phyloP scores from a whole-genome alignment of 2,329 filamentous ascomycete species.

The Fusarium sp. region DNA sequence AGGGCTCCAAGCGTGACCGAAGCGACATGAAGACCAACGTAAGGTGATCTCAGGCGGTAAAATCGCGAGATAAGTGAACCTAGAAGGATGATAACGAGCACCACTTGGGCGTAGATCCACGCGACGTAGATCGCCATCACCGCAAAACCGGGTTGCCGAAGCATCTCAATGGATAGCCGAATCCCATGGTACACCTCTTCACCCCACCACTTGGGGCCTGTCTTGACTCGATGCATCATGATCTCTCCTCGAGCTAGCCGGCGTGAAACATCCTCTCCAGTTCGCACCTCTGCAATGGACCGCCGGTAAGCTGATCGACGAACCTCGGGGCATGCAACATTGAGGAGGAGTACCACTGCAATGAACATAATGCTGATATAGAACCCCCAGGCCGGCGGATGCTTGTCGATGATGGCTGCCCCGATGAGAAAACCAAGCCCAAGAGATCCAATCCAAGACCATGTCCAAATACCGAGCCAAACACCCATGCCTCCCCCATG shows the following conservation, averaged over 20 bases:
- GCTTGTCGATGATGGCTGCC: conserved; percentile 73
- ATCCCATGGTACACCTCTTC: conserved; percentile 80
- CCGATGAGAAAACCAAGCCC: conserved; percentile 79
- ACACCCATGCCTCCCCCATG: conserved; percentile 83
- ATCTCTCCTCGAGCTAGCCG: conserved; percentile 78
- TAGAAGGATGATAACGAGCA: conserved; percentile 78
- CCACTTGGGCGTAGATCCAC: conserved; percentile 84
- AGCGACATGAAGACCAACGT: conserved; percentile 75
- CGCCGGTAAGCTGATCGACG: conserved; percentile 76
- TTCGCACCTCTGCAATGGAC: conserved; percentile 74
- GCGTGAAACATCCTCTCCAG: conserved; percentile 63
- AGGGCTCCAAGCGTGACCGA: conserved; percentile 76
- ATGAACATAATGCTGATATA: conserved; percentile 78
- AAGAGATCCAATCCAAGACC: conserved; percentile 80
- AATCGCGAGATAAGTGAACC: conserved; percentile 77
- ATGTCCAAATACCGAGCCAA: conserved; percentile 85
- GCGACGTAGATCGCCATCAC: conserved; percentile 78
- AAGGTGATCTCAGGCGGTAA: conserved; percentile 73
- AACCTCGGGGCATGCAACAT: conserved; percentile 79
- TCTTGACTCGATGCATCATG: conserved; percentile 79
- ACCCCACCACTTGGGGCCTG: conserved; percentile 81
- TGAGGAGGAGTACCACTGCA: conserved; percentile 73
- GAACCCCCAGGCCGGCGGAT: conserved; percentile 79
- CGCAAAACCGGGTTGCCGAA: conserved; percentile 79
- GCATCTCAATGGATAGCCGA: conserved; percentile 75